A percentile compares a stretch with the other conserved stretches of the same genome.
phyloP scores from a whole-genome alignment of 2,329 filamentous ascomycete genomes.

The Alternaria sp. region DNA sequence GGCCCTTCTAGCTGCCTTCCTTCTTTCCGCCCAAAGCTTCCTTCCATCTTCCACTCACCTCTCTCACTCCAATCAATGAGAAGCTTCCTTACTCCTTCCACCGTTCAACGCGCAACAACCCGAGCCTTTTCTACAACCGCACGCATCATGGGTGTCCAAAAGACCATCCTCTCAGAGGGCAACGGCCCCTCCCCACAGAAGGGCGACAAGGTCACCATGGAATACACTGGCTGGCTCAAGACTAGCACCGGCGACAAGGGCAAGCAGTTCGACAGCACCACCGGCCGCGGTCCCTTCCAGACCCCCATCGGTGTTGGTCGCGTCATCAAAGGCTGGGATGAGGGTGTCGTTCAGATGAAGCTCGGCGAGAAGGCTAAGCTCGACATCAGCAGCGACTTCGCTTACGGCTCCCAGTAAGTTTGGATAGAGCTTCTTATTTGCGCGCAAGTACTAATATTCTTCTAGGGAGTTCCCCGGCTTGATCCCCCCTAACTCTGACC shows the following conservation, averaged over 20 bases:
- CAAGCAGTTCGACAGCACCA: slow-evolving; percentile 78
- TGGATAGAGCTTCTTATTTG: too few species aligned
- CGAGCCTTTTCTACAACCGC: slow-evolving; percentile 25
- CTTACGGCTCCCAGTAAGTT: slow-evolving; percentile 34
- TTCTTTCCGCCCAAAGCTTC: slow-evolving; percentile 4
- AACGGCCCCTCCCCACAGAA: slow-evolving; percentile 38
- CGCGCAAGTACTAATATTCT: slow-evolving; percentile 8
- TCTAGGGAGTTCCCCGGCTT: slow-evolving; percentile 75
- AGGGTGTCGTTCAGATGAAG: slow-evolving; percentile 78
- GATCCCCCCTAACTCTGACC: slow-evolving; percentile 75
- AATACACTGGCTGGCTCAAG: slow-evolving; percentile 44
- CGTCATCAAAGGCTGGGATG: slow-evolving; percentile 77
- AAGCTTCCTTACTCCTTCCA: slow-evolving; percentile 18
- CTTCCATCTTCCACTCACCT: slow-evolving; percentile 13
- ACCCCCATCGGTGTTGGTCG: slow-evolving; percentile 79
- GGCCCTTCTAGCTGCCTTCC: slow-evolving; percentile 5
- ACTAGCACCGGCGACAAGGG: slow-evolving; percentile 37
- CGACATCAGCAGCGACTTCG: slow-evolving; percentile 75
- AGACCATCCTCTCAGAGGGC: slow-evolving; percentile 40
- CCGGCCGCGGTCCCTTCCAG: slow-evolving; percentile 76
- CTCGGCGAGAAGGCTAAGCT: slow-evolving; percentile 88
- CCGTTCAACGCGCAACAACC: slow-evolving; percentile 15
- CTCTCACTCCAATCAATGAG: slow-evolving; percentile 20
- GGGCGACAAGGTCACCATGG: slow-evolving; percentile 43
- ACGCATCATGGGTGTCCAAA: slow-evolving; percentile 40